phyloP scores from a whole-genome alignment of 2,329 filamentous ascomycete species.

The Venturia effusa region DNA sequence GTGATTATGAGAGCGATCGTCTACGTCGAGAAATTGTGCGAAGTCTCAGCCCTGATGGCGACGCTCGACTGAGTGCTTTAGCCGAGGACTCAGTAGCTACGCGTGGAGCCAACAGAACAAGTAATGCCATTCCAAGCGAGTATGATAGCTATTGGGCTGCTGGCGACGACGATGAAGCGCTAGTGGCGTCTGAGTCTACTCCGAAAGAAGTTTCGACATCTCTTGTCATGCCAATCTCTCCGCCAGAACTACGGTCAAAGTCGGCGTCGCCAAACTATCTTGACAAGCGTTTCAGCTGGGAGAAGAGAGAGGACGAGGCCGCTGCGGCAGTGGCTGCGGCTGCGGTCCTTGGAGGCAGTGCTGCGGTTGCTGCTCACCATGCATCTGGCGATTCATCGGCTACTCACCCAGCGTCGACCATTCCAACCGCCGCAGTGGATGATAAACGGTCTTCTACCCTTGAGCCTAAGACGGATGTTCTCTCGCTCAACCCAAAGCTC shows the following conservation, averaged over 20 bases:
- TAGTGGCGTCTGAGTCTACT: constrained; percentile 7
- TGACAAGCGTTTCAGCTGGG: constrained; percentile 28
- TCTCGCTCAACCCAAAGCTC: constrained; percentile 9
- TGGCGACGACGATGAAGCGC: constrained; percentile 25
- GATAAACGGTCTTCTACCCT: neutral
- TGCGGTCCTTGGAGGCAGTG: neutral
- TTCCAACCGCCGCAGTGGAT: neutral
- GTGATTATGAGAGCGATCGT: constrained; percentile 59
- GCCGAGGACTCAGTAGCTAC: constrained; percentile 19
- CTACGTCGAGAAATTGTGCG: constrained; percentile 65
- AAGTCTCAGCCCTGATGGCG: constrained; percentile 45
- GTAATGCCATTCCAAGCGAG: constrained; percentile 52
- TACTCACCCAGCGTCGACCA: neutral
- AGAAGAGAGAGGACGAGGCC: constrained; percentile 16
- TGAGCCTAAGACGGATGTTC: constrained; percentile 1
- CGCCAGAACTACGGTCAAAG: neutral
- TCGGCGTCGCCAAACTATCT: constrained; percentile 16
- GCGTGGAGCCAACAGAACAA: constrained; percentile 37
- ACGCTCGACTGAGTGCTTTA: constrained; percentile 16
- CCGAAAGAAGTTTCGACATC: constrained; percentile 8
- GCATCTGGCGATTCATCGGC: neutral
- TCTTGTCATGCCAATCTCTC: neutral
- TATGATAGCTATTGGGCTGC: constrained; percentile 59
- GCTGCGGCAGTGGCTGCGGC: neutral
- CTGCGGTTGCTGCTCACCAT: neutral